A percentile compares a stretch with the other conserved stretches of the same genome.
Evolutionary conservation across 441 rosid genomes (phyloP).

Genomic region (Hura crepitans): DNA sequence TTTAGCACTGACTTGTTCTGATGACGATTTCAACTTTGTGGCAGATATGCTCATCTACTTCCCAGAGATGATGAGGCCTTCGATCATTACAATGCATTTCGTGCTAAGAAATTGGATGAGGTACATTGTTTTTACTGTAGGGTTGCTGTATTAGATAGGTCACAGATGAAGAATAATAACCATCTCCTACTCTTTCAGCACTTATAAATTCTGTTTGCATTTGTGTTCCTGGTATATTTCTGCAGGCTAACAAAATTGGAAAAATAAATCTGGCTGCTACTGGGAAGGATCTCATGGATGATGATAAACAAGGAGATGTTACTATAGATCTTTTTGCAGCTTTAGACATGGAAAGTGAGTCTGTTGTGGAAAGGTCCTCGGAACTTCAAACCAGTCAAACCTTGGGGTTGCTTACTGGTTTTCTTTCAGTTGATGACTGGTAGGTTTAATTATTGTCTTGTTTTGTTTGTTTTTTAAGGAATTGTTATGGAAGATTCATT

Average conservation of each 20-base stretch:
- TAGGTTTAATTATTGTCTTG: conserved; percentile 29
- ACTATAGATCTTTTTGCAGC: conserved; percentile 89
- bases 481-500: neutral
- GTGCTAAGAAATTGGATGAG: conserved; percentile 89
- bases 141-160: neutral
- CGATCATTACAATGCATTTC: conserved; percentile 68
- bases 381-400: conserved; percentile 92
- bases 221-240: conserved; percentile 11
- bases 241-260: conserved; percentile 97
- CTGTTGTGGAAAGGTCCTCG: conserved; percentile 66
- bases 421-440: conserved; percentile 98
- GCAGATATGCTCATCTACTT: conserved; percentile 92
- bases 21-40: conserved; percentile 15
- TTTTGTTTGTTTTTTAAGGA: neutral
- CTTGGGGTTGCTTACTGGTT: conserved; percentile 91
- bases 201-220: neutral
- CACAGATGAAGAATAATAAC: neutral
- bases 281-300: conserved; percentile 99
- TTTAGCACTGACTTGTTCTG: neutral
- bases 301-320: conserved; percentile 97
- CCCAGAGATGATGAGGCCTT: conserved; percentile 90
- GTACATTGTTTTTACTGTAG: conserved; percentile 34
- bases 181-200: neutral
- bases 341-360: conserved; percentile 91
- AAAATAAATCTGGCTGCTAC: conserved; percentile 98